Evolutionary conservation across 805 yeast species (phyloP), one percentile per base, ranked within the genome.

Genomic region (Cyberlindnera mycetangii): DNA sequence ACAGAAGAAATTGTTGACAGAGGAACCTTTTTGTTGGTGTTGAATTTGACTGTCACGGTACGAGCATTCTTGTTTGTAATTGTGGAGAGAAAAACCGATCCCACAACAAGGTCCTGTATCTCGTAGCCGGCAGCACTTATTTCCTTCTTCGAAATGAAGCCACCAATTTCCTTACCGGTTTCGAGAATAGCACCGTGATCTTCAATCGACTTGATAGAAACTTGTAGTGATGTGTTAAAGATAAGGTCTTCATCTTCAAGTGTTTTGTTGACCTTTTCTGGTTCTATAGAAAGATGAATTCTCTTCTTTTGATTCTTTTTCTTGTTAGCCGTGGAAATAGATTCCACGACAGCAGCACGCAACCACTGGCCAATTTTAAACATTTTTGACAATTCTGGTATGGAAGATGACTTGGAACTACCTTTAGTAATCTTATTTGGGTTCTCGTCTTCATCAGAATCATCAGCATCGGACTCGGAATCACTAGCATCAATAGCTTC

Each of bases 131-230:
- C 70, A 30, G 61, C 57, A 31, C 64, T 61, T 40, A 85, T 65
- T 46, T 84, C 92, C 52, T 83, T 84, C 51, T 78, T 81, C 2
- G 95, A 75, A 38, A 90, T 69, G 64, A 92, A 90, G 1, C 95
- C 96, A 22, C 79, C 68, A 8, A 75, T 45, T 6, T 72, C 76
- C 40, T 74, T 60, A 27, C 97, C 97, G 32, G 85, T 63, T 54
- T 83, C 84, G 34, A 92, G 66, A 45, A 87, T 78, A 19, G 81
- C 76, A 66, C 99, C 99, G 62, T 89, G 97, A 62, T 93, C 99
- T 72, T 93, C 98, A 19, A 87, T 66, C 37, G 95, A 83, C 49
- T 72, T 75, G 18, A 93, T 80, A 2, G 87, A 72, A 19, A 81
- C 90, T 66, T 93, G 99, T 2, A 93, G 60, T 4, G 84, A 60